Conservation (phyloP, 495 filamentous ascomycete species). For the Mycothermus thermophilus region DNA sequence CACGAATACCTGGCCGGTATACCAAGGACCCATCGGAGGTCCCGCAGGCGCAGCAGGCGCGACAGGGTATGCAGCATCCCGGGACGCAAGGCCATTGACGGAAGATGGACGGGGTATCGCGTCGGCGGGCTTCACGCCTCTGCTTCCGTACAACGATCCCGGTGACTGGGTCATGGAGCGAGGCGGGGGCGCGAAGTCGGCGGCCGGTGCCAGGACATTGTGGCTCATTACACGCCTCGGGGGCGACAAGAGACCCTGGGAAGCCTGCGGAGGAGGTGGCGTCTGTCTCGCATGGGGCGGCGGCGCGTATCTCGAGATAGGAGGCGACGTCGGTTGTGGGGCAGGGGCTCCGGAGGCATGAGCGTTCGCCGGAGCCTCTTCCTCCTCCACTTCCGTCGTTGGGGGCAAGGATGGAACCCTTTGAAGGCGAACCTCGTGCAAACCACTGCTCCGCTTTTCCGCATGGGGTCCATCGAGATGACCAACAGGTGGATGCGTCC, state of each 20-base stretch:
- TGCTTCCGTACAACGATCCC: slow-evolving; percentile 40
- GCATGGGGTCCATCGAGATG: slow-evolving; percentile 22
- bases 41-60: slow-evolving; percentile 3
- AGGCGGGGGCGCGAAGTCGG: slow-evolving; percentile 42
- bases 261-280: slow-evolving; percentile 30
- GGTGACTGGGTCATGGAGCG: slow-evolving; percentile 85
- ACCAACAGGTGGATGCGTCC: slow-evolving; percentile 13
- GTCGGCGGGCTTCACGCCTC: slow-evolving; percentile 34
- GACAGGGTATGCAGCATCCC: slow-evolving; percentile 15
- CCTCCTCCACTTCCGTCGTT: slow-evolving; percentile 40
- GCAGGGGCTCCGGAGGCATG: slow-evolving; percentile 9
- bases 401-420: slow-evolving; percentile 37
- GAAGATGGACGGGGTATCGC: slow-evolving; percentile 54
- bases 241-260: slow-evolving; percentile 32
- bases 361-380: slow-evolving; percentile 20
- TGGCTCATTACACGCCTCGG: slow-evolving; percentile 40
- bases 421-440: slow-evolving; percentile 32
- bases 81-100: slow-evolving; percentile 43
- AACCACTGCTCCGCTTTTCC: slow-evolving; percentile 32
- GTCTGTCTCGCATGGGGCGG: slow-evolving; percentile 21
- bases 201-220: slow-evolving; percentile 22
- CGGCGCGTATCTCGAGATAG: slow-evolving; percentile 20
- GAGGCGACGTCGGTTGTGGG: slow-evolving; percentile 13
- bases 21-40: slow-evolving; percentile 5
- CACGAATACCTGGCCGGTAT: slow-evolving; percentile 27